Evolutionary conservation across 2,329 filamentous ascomycete species (phyloP), one percentile per base, ranked within the genome.

Genomic region (Fusarium sterilihyphosum): DNA sequence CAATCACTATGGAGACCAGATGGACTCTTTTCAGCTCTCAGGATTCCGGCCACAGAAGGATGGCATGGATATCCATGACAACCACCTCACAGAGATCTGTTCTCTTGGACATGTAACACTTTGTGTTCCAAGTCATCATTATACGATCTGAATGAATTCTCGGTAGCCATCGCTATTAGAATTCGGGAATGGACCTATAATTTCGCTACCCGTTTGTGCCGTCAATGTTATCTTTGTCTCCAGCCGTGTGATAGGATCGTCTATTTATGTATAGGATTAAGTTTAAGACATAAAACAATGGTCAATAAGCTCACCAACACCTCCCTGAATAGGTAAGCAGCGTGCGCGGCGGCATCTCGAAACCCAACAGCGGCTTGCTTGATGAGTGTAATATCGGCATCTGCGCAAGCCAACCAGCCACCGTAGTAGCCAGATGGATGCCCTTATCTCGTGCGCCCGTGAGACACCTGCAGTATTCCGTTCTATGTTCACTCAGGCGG

Each of bases 1-100:
- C 37, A 73, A 61, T 73, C 70, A 73, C 59, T 70, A 70, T 54
- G 67, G 67, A 70, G 53, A 71, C 68, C 43, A 62, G 35, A 41
- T 35, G 35, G 49, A 12, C 47, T 49, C 26, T 37, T 29, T 35
- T 47, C 52, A 65, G 66, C 46, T 65, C 29, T 43, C 24, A 58
- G 31, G 50, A 49, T 43, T 62, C 26, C 26, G 31, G n/a, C 47
- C 29, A 22, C 33, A 63, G 49, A 53, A 52, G n/a, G 8, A 8
- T 29, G 60, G 17, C 50, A 57, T 44, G 58, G 59, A 38, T 65
- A 31, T 57, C 18, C 14, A 63, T 56, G 41, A 44, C 56, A 26
- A 50, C 31, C 31, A 35, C 33, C 33, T 35, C 16, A 17, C 33
- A 14, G 33, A 35, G 3, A 35, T 35, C 33, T 35, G 33, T 35